Percentiles rank a stretch among this genome's conserved stretches.
Evolutionary conservation across 208 protist species (phyloP).

Genomic region (Leishmania tarentolae): DNA sequence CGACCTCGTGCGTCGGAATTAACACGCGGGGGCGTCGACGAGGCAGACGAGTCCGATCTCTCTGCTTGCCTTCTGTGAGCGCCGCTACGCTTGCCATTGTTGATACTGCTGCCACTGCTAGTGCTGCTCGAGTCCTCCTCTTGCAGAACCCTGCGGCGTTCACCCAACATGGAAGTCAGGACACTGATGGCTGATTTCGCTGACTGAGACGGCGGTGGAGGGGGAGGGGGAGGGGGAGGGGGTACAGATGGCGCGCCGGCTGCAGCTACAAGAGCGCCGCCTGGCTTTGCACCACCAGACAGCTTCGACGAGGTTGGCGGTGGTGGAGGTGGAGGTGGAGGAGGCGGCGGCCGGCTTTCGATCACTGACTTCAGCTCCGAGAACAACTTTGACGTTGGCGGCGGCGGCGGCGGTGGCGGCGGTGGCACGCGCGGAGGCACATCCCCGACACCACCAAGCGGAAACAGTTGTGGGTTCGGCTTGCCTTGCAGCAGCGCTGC

Average conservation of each 20-base stretch:
- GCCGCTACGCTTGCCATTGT: background rate
- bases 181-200: background rate
- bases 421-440: conserved; percentile 1
- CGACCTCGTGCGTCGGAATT: background rate
- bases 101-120: conserved; percentile 1
- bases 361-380: conserved; percentile 8
- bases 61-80: background rate
- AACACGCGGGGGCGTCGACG: background rate
- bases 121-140: conserved; percentile 14
- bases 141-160: conserved; percentile 15
- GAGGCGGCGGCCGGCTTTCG: conserved; percentile 4
- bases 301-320: background rate
- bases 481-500: conserved; percentile 12
- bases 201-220: background rate
- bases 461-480: conserved; percentile 15
- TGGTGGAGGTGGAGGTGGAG: background rate
- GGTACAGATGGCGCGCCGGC: conserved; percentile 8
- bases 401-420: conserved; percentile 34
- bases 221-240: conserved; percentile 24
- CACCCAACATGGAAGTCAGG: conserved; percentile 12
- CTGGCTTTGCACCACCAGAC: background rate
- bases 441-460: background rate
- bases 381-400: conserved; percentile 14
- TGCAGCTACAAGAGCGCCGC: background rate
- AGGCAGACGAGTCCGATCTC: background rate